These are phyloP conservation scores for Fragaria ananassa DNA, from an alignment of 306 rosid genomes.

Conservation along the genomic window DNA sequence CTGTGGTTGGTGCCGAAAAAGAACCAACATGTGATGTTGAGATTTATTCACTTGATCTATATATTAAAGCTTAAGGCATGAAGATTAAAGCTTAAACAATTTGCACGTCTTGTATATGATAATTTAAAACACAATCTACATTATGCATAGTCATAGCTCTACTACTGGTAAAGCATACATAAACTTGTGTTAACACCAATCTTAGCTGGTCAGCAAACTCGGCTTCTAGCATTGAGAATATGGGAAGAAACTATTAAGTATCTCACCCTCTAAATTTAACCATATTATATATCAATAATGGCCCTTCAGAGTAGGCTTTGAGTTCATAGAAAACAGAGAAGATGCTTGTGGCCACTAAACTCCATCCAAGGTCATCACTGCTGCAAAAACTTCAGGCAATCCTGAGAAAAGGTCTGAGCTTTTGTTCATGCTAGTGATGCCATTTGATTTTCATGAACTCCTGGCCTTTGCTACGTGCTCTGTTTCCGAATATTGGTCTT, in stretches of 20 bases:
- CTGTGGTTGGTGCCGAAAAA: neutral
- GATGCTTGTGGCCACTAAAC: slow-evolving; percentile 14
- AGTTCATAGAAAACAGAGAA: slow-evolving; percentile 10
- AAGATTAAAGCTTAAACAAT: neutral
- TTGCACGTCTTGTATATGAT: slow-evolving; percentile 1
- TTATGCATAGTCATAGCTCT: neutral
- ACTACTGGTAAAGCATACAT: neutral
- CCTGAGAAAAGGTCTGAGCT: slow-evolving; percentile 4
- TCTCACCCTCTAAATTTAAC: neutral
- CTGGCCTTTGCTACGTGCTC: neutral
- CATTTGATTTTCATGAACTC: neutral
- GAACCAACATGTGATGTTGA: neutral
- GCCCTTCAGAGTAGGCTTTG: neutral
- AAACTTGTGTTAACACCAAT: neutral
- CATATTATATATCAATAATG: neutral
- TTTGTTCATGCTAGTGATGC: neutral
- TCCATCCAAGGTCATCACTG: neutral
- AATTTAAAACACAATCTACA: slow-evolving; percentile 3
- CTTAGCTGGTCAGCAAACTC: slow-evolving; percentile 11
- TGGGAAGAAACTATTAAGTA: neutral
- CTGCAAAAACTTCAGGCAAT: slow-evolving; percentile 1
- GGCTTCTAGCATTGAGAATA: neutral
- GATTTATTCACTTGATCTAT: neutral
- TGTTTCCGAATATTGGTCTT: neutral
- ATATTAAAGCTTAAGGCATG: neutral